Base-by-base conservation (phyloP, 345 rosid species). In the Moricandia arvensis region DNA sequence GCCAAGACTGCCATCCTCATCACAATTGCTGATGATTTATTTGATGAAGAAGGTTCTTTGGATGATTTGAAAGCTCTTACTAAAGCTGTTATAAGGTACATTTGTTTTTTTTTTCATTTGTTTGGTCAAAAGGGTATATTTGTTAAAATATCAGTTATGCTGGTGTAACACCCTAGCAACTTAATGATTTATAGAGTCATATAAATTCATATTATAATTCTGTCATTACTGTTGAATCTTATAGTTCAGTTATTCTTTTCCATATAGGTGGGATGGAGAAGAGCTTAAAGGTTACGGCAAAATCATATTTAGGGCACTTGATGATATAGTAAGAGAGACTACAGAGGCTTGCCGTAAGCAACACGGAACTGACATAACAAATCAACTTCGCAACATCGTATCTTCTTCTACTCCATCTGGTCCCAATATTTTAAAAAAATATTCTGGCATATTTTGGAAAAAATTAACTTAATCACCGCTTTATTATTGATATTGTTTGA, bases 11-110 rank as follows among this genome's bases (percentile, higher is more conserved):
- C 74, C 0, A 77, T 79, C 12, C 27, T 90, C 7, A 68, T 88
- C 41, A 90, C 93, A 1, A 78, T 88, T 9, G 86, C 93, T 3
- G 96, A 90, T 63, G 96, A 90, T 72, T 88, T 85, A 27, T 88
- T 76, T 10, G 93, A 90, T 63, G 79, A 63, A 59, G 69, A 72
- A 85, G 96, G 86, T 72, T 87, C 86, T 67, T 17, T 86, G 2
- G 43, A 80, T 30, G 87, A 90, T 17, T 70, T 90, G 66, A 61
- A 74, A 70, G 63, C 41, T 17, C 90, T 90, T 60, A 74, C 85
- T 6, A 60, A 75, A 26, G 87, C 96, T 15, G 69, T 90, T 71
- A 54, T 16, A 72, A 83, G 87, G 93, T 88, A 74, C 5, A 38
- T 21, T 0, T 21, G 24, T 21, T 21, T 21, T 21, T 21, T 21